phyloP scores from a whole-genome alignment of 805 yeast species.

The Saccharomycopsis malanga region DNA sequence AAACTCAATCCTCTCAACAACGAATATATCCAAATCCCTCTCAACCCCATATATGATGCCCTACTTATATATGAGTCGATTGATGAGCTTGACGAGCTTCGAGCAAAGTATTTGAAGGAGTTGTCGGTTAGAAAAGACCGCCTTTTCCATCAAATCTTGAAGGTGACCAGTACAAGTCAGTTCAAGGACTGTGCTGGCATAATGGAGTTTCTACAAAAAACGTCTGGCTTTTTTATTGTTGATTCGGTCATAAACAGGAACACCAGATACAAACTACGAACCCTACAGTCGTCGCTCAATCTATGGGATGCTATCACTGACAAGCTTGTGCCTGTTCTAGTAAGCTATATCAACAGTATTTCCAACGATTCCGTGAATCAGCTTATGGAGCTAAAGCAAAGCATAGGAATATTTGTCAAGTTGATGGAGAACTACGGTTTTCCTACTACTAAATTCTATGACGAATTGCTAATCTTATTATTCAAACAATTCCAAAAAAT shows the following conservation, averaged over 20 bases:
- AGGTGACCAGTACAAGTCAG: conserved; percentile 25
- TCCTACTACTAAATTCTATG: conserved; percentile 52
- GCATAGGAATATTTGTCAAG: conserved; percentile 65
- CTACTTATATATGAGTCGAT: conserved; percentile 73
- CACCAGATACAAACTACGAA: conserved; percentile 57
- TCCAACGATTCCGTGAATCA: conserved; percentile 38
- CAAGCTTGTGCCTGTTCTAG: conserved; percentile 52
- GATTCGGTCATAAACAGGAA: conserved; percentile 62
- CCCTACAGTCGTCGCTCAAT: conserved; percentile 48
- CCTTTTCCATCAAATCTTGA: conserved; percentile 56
- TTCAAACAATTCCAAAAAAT: conserved; percentile 57
- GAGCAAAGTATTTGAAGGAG: conserved; percentile 61
- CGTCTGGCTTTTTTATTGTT: conserved; percentile 70
- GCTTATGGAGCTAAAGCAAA: conserved; percentile 49
- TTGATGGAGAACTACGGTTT: conserved; percentile 69
- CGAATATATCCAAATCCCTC: conserved; percentile 41
- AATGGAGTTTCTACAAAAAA: conserved; percentile 48
- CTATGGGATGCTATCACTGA: conserved; percentile 66
- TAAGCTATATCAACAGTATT: conserved; percentile 22
- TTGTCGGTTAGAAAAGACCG: conserved; percentile 63
- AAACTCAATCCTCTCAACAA: conserved; percentile 45
- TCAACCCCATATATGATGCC: conserved; percentile 77
- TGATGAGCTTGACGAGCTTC: conserved; percentile 54
- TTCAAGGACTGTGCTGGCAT: conserved; percentile 38
- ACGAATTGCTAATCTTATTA: conserved; percentile 44